Conservation (phyloP, 1,284 basidiomycete species). For the Trichosporon asahii region DNA sequence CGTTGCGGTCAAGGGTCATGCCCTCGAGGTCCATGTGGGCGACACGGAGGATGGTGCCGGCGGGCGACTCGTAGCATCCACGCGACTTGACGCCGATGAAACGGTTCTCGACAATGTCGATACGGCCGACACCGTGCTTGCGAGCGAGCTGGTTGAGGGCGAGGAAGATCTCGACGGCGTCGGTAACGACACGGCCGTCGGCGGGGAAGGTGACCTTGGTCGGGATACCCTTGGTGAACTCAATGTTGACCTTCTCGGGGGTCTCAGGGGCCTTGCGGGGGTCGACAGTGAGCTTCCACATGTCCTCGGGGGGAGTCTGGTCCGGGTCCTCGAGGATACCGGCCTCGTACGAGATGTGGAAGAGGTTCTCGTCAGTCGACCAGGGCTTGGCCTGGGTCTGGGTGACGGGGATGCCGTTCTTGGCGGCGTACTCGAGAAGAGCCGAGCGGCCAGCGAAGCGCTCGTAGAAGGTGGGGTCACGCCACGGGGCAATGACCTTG, state of each 20-base stretch:
- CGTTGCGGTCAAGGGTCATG: constrained; percentile 94
- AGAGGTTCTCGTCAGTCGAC: constrained; percentile 99
- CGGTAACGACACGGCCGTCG: constrained; percentile 63
- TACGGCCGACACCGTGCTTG: constrained; percentile 91
- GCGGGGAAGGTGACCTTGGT: constrained; percentile 65
- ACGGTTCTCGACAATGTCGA: constrained; percentile 99
- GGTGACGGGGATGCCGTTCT: constrained; percentile 86
- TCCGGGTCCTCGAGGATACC: constrained; percentile 98
- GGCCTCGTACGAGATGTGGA: constrained; percentile 99
- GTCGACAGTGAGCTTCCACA: constrained; percentile 96
- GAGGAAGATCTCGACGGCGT: constrained; percentile 93
- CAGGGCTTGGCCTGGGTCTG: constrained; percentile 97
- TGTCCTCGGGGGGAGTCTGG: constrained; percentile 91
- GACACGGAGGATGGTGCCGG: constrained; percentile 88
- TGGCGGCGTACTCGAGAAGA: constrained; percentile 82
- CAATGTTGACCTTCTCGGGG: constrained; percentile 78
- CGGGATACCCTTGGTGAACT: constrained; percentile 83
- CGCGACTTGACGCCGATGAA: constrained; percentile 99
- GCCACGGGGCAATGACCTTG: constrained; percentile 98
- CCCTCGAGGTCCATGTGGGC: constrained; percentile 98
- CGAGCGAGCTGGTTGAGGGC: constrained; percentile 86
- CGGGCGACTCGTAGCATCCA: constrained; percentile 97
- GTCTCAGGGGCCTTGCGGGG: constrained; percentile 76
- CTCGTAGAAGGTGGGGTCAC: constrained; percentile 94
- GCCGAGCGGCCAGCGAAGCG: constrained; percentile 94